Conservation (phyloP, 2,329 filamentous ascomycete genomes). For the Penicillium sp. region DNA sequence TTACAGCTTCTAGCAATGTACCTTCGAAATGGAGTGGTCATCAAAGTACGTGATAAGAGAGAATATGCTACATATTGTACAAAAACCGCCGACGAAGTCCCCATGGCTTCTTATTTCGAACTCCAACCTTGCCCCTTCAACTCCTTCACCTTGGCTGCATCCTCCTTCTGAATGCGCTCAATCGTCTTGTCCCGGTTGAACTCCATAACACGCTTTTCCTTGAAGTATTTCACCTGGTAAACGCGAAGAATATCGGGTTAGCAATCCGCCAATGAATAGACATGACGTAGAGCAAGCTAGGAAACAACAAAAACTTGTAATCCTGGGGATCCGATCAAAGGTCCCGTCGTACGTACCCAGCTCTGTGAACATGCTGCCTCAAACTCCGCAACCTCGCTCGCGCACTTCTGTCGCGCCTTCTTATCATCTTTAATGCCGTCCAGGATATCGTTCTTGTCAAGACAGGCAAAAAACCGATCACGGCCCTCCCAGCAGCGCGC, state of each 20-base stretch:
- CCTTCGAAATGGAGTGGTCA: slow-evolving; percentile 5
- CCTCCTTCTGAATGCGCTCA: slow-evolving; percentile 63
- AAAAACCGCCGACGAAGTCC: slow-evolving; percentile 8
- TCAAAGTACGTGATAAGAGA: slow-evolving; percentile 15
- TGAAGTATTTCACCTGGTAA: slow-evolving; percentile 83
- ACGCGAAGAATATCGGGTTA: neutral
- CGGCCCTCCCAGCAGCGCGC: slow-evolving; percentile 80
- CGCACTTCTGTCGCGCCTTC: slow-evolving; percentile 52
- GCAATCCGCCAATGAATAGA: neutral
- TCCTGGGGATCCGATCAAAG: neutral
- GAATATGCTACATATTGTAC: slow-evolving; percentile 27
- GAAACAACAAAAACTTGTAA: neutral
- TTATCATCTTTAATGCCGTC: slow-evolving; percentile 59
- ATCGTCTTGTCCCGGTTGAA: slow-evolving; percentile 73
- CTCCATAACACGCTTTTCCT: slow-evolving; percentile 89
- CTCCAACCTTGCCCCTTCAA: slow-evolving; percentile 37
- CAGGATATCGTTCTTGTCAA: slow-evolving; percentile 72
- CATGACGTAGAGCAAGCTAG: neutral
- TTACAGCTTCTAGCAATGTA: neutral
- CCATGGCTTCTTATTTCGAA: slow-evolving; percentile 15
- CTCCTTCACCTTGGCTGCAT: slow-evolving; percentile 54
- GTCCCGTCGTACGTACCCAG: slow-evolving; percentile 59
- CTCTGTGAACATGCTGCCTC: slow-evolving; percentile 77
- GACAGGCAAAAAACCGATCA: slow-evolving; percentile 78
- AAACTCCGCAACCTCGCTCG: slow-evolving; percentile 55